Conservation (phyloP, 225 moss, liverwort and hornwort genomes). For the Thuidium tamariscinum region DNA sequence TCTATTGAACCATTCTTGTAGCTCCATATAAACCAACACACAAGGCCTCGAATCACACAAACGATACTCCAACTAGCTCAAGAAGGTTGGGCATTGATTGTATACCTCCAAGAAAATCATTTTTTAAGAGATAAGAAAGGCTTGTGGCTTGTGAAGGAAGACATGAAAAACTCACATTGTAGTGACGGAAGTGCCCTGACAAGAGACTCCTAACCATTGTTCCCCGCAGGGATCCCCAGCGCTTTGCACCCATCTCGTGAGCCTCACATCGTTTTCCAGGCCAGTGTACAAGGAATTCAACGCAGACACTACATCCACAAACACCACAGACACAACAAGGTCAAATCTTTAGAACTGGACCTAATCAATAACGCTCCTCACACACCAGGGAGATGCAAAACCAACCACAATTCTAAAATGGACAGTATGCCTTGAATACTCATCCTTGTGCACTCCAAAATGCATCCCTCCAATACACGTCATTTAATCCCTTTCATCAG, state of each 20-base stretch:
- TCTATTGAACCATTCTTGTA: background rate
- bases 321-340: background rate
- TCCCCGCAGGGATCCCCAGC: slow-evolving; percentile 35
- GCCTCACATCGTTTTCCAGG: background rate
- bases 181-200: slow-evolving; percentile 16
- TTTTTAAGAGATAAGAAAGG: background rate
- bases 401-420: background rate
- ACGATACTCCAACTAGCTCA: too few species aligned
- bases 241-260: slow-evolving; percentile 32
- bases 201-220: slow-evolving; percentile 28
- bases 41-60: background rate
- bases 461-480: too few species aligned
- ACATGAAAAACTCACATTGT: slow-evolving; percentile 12
- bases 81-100: too few species aligned
- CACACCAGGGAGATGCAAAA: background rate
- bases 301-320: slow-evolving; percentile 10
- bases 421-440: too few species aligned
- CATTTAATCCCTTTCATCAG: background rate
- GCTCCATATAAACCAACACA: background rate
- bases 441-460: too few species aligned
- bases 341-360: background rate
- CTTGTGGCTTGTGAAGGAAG: background rate
- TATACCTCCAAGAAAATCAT: background rate
- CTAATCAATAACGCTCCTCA: background rate
- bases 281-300: slow-evolving; percentile 22